A percentile compares a stretch with the other conserved stretches of the same genome.
Conservation (phyloP, 148 eudicot species). For the Rhododendron mucronatum region DNA sequence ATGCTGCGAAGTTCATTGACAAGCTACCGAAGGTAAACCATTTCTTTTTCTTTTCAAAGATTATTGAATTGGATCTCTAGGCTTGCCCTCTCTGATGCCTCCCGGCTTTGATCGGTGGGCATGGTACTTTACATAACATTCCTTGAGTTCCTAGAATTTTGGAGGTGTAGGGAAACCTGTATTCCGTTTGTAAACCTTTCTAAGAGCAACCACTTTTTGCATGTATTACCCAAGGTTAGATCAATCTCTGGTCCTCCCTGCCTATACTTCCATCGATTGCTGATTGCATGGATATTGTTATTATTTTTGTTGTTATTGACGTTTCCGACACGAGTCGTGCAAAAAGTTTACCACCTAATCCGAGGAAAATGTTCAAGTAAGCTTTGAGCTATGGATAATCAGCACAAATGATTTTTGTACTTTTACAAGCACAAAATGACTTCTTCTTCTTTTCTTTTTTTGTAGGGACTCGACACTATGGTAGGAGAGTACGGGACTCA, state of each 20-base stretch:
- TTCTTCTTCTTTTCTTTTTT: neutral
- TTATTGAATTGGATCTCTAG: neutral
- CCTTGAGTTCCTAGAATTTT: neutral
- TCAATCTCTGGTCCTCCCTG: neutral
- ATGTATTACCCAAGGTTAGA: neutral
- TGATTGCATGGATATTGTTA: neutral
- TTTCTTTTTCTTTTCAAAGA: neutral
- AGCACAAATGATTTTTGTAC: neutral
- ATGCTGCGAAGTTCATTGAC: slow-evolving; percentile 75
- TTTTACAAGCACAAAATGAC: neutral
- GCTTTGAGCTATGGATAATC: neutral
- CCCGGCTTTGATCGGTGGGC: neutral
- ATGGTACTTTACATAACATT: neutral
- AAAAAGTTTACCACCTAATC: neutral
- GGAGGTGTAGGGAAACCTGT: neutral
- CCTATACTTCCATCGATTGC: neutral
- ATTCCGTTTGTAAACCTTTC: neutral
- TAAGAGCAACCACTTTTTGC: neutral
- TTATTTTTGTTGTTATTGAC: neutral
- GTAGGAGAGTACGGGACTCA: slow-evolving; percentile 86
- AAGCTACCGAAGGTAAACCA: slow-evolving; percentile 51
- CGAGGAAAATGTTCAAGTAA: neutral
- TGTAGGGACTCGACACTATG: slow-evolving; percentile 73
- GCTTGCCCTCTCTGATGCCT: neutral
- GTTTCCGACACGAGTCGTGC: neutral